These are phyloP conservation scores for Skeletonema potamos DNA, from an alignment of 108 stramenopile genomes.

Conservation along the genomic window DNA sequence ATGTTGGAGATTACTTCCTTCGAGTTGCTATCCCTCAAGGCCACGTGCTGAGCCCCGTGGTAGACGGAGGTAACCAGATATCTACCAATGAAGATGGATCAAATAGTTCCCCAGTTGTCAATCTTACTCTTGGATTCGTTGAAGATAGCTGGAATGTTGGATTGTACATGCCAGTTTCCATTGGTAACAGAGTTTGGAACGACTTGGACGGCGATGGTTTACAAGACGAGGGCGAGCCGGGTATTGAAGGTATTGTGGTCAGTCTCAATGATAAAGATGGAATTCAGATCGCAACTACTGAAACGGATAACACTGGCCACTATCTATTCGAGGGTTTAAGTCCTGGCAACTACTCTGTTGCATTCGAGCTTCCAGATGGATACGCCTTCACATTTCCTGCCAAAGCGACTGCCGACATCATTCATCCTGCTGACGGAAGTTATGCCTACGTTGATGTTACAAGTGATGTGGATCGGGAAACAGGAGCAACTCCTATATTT, in stretches of 20 bases:
- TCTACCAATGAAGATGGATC: slow-evolving; percentile 1
- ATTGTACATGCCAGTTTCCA: slow-evolving; percentile 19
- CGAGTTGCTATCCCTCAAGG: slow-evolving; percentile 18
- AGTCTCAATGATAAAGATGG: slow-evolving; percentile 22
- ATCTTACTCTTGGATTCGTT: slow-evolving; percentile 1
- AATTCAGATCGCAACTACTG: slow-evolving; percentile 1
- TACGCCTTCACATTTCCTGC: slow-evolving; percentile 35
- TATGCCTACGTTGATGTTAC: slow-evolving; percentile 37
- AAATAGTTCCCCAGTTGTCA: slow-evolving; percentile 4
- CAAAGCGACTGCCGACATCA: slow-evolving; percentile 24
- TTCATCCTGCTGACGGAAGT: slow-evolving; percentile 32
- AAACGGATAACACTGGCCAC: slow-evolving; percentile 31
- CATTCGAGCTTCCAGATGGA: slow-evolving; percentile 33
- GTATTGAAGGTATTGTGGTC: slow-evolving; percentile 24
- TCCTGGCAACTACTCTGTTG: slow-evolving; percentile 41
- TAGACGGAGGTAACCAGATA: slow-evolving; percentile 23
- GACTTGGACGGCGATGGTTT: slow-evolving; percentile 27
- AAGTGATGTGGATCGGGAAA: slow-evolving; percentile 34
- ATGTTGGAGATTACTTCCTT: slow-evolving; percentile 23
- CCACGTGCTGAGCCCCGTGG: slow-evolving; percentile 31
- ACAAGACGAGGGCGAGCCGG: slow-evolving; percentile 28
- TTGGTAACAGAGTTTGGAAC: slow-evolving; percentile 31
- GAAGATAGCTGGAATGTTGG: slow-evolving; percentile 11
- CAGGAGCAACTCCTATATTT: slow-evolving; percentile 20
- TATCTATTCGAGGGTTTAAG: slow-evolving; percentile 24